Base-by-base conservation (phyloP, 768 basidiomycete genomes). In the Fistulinella prunicolor region DNA sequence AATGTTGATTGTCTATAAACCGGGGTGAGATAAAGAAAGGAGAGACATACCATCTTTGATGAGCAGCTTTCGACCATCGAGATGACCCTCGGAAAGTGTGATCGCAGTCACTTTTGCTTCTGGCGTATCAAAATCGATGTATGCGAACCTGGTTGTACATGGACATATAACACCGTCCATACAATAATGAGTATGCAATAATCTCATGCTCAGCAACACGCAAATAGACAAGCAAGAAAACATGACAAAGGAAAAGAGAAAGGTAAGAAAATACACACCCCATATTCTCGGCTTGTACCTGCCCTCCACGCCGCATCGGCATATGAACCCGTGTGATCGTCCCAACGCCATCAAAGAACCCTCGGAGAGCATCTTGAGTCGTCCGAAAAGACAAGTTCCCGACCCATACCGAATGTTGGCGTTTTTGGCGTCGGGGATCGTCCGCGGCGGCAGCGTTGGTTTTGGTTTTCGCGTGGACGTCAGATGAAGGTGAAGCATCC, bases 371-470 rank as follows among this genome's bases (percentile, higher is more conserved):
- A 10, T 86, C 81, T 47, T 77, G 72, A 0, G 86, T 89, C 43
- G 95, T 97, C 69, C 86, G 88, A 77, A 87, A 98, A 6, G 88
- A 78, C 65, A 98, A 63, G 69, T 98, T 98, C 35, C 95, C 95
- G 24, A 97, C 88, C 95, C 95, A 98, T 39, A 97, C 76, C 5
- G 91, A 94, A 64, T 94, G 83, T 66, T 89, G 82, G 21, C 86
- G 81, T 65, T 83, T 84, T 61, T 53, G 56, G 47, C 60, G 53
- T 56, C 51, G 43, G 32, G 50, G 21, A 35, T 49, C 41, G 45
- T 51, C 61, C 14, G 36, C 19, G 9, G 42, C 24, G 7, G 37
- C n/a, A n/a, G n/a, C n/a, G n/a, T 34, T 40, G 17, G 36, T 5
- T 6, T 36, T 46, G 36, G 22, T 20, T 4, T 41, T 28, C 21